phyloP scores from a whole-genome alignment of 345 rosid genomes.

The Dipteronia sinensis region DNA sequence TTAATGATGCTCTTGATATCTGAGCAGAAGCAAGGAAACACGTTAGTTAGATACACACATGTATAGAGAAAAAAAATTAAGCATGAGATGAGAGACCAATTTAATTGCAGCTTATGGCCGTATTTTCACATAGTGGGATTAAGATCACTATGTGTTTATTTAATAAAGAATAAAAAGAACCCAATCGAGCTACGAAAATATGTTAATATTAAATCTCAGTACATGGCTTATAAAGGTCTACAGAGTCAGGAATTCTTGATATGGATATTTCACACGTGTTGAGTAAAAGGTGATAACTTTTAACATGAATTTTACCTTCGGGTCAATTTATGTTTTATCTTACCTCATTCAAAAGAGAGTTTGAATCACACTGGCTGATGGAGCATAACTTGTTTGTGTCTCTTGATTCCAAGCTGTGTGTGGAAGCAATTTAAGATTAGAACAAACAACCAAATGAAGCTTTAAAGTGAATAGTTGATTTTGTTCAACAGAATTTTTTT shows the following conservation, averaged over 20 bases:
- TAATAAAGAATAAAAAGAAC: neutral
- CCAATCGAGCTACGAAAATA: neutral
- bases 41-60: neutral
- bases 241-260: constrained; percentile 6
- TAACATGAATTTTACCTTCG: neutral
- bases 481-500: too few species aligned
- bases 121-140: neutral
- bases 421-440: constrained; percentile 32
- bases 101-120: neutral
- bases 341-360: constrained; percentile 90
- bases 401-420: constrained; percentile 71
- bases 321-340: too few species aligned
- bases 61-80: constrained; percentile 4
- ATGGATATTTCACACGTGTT: neutral
- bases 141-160: neutral
- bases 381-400: constrained; percentile 90
- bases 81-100: neutral
- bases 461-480: constrained; percentile 1
- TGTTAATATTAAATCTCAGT: neutral
- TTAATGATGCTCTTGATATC: constrained; percentile 83
- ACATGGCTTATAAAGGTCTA: neutral
- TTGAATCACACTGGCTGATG: constrained; percentile 85
- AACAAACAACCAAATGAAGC: constrained; percentile 15
- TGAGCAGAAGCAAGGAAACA: constrained; percentile 32
- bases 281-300: neutral